A percentile compares a stretch with the other conserved stretches of the same genome.
These are phyloP conservation scores for Mortierella polycephala DNA, from an alignment of 371 early-diverging fungal species.

Conservation along the genomic window DNA sequence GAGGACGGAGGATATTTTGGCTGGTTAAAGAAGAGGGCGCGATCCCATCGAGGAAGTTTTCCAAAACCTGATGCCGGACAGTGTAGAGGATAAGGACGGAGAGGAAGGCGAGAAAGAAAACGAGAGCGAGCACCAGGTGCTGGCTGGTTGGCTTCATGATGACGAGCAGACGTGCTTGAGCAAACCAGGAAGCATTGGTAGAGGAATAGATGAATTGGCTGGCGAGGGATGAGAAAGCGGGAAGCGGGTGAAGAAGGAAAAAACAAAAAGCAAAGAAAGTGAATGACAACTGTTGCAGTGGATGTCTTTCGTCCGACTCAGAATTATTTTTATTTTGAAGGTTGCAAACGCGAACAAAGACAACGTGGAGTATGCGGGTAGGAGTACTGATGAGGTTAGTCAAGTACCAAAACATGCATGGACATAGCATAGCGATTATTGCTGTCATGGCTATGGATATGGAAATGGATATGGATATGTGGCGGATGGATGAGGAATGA, in stretches of 20 bases:
- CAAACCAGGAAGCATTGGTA: not conserved
- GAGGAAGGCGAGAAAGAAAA: not conserved
- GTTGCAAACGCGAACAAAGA: not conserved
- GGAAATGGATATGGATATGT: too few relatives aligned
- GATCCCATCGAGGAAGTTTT: slow-evolving; percentile 7
- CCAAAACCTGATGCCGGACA: slow-evolving; percentile 5
- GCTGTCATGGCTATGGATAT: too few relatives aligned
- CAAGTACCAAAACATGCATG: too few relatives aligned
- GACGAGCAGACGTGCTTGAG: not conserved
- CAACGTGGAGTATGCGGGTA: too few relatives aligned
- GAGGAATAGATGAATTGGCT: not conserved
- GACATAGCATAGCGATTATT: too few relatives aligned
- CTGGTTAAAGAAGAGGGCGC: not conserved
- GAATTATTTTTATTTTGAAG: not conserved
- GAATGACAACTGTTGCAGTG: not conserved
- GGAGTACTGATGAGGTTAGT: too few relatives aligned
- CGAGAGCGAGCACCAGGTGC: slow-evolving; percentile 15
- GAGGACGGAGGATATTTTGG: not conserved
- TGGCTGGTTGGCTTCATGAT: slow-evolving; percentile 12
- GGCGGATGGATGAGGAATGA: too few relatives aligned
- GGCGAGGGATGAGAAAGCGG: not conserved
- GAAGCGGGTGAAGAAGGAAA: not conserved
- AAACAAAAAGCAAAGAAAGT: not conserved
- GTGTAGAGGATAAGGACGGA: slow-evolving; percentile 9
- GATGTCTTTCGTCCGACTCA: not conserved